Conservation (phyloP, 1,284 basidiomycete genomes). For the Leccinum laetum region DNA sequence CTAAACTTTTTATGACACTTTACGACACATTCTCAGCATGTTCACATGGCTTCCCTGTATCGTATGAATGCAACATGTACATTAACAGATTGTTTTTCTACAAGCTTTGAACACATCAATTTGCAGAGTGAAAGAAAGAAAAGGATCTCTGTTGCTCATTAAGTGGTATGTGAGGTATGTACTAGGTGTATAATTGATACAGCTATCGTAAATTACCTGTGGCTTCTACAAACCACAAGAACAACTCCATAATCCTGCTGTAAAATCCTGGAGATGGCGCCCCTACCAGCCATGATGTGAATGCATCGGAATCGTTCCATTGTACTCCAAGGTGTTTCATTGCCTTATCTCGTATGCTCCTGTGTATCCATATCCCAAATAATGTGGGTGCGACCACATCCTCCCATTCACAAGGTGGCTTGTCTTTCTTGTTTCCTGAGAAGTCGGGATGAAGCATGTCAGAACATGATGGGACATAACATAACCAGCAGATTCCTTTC, state of each 20-base stretch:
- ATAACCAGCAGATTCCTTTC: not conserved
- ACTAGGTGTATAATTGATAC: no score
- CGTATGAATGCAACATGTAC: no score
- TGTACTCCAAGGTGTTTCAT: not conserved
- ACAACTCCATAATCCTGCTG: not conserved
- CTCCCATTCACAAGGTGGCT: not conserved
- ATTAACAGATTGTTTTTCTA: no score
- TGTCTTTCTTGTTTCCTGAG: not conserved
- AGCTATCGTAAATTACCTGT: not conserved
- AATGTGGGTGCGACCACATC: not conserved
- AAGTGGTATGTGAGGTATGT: no score
- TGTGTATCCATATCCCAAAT: not conserved
- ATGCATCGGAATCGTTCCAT: not conserved
- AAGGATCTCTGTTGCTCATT: no score
- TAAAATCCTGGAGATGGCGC: not conserved
- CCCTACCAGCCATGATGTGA: not conserved
- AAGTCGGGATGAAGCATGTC: not conserved
- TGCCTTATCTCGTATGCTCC: not conserved
- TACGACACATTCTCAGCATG: no score
- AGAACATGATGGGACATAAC: not conserved
- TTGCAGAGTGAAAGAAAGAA: no score
- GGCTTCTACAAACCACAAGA: not conserved
- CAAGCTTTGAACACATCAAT: no score
- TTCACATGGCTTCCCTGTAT: no score
- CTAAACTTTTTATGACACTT: no score